Evolutionary conservation across 495 filamentous ascomycete species (phyloP), one percentile per base, ranked within the genome.

Genomic region (Pseudoneurospora amorphoporcata): DNA sequence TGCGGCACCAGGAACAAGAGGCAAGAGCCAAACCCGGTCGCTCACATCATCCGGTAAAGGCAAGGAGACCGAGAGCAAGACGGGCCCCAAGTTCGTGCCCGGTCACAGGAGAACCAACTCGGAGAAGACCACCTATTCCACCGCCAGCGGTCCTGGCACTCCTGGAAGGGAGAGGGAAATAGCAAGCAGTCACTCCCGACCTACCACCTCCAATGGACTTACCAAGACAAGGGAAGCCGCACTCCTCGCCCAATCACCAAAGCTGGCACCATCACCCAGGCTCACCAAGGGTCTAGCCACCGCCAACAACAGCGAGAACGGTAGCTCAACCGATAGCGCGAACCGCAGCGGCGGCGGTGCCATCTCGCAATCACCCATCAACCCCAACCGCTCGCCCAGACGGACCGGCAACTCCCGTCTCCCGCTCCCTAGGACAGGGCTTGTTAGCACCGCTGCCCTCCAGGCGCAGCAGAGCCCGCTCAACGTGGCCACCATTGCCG

Each of bases 401-500:
- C 72, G 76, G 9, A 70, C 72, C 8, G 75, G 75, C 7, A 77
- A 81, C 68, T 84, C 84, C 0, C 83, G 83, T 41, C 81, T 86
- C 0, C 83, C 84, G 0, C 76, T 84, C 0, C 83, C 81, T 8
- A 76, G 81, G 2, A 76, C 71, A 14, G 77, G 71, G 5, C 75
- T 74, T 69, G 72, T 40, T 72, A 74, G 14, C 53, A 65, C 43
- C 38, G 65, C 71, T 29, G 37, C 75, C 23, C 79, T 78, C 5
- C 75, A 78, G 8, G 79, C 81, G n/a, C 84, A 82, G 19, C 84
- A 87, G 73, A 84, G 81, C 23, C 85, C 85, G 1, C 73, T 88
- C 2, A 84, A 79, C 39, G 86, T 87, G 82, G 83, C 84, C 23
- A 83, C 82, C 40, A 88, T 88, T 69, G 82, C 84, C 1, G 87